phyloP scores from a whole-genome alignment of 257 asterid species.

The Jaltomata sinuosa region DNA sequence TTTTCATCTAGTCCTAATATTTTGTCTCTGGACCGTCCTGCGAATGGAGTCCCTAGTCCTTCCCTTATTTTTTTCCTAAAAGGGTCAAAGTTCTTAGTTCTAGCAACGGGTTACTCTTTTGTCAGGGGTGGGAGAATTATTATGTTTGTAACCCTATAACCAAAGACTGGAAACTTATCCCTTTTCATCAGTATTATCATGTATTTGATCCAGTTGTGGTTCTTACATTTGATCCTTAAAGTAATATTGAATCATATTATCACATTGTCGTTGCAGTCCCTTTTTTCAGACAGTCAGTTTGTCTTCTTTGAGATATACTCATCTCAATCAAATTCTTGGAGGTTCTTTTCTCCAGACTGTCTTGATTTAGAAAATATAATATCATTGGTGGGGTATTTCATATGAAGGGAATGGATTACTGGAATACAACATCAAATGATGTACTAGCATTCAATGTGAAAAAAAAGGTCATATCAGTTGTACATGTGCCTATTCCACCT shows the following conservation, averaged over 20 bases:
- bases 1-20: no score
- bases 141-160: constrained; percentile 38
- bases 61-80: background rate
- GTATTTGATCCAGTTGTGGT: constrained; percentile 13
- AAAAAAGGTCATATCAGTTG: constrained; percentile 10
- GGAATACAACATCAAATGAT: constrained; percentile 13
- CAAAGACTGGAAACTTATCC: constrained; percentile 14
- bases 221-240: constrained; percentile 32
- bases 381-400: constrained; percentile 15
- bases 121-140: background rate
- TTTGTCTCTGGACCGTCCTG: no score
- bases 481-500: background rate
- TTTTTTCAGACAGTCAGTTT: background rate
- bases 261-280: constrained; percentile 20
- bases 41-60: background rate
- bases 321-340: constrained; percentile 19
- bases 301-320: constrained; percentile 28
- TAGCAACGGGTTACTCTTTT: no score
- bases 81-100: background rate
- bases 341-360: background rate
- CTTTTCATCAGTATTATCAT: constrained; percentile 11
- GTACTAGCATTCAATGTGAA: constrained; percentile 26
- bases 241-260: constrained; percentile 17
- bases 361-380: background rate
- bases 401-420: constrained; percentile 28